Evolutionary conservation across 371 early-diverging fungal species (phyloP).

Genomic region (Mortierella sp.): DNA sequence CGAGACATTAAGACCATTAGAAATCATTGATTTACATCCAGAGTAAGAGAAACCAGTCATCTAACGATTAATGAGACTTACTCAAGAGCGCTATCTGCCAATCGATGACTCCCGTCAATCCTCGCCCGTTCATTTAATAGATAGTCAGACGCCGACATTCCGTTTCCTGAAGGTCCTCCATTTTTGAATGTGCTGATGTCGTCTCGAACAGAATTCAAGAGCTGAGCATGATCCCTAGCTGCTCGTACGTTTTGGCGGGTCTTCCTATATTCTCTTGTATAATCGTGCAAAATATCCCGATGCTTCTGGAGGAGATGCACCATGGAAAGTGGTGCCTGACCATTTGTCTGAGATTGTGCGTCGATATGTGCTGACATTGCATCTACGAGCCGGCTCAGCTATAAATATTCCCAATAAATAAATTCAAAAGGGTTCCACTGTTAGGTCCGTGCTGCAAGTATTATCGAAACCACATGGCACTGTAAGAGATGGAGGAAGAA

Average conservation of each 20-base stretch:
- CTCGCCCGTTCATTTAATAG: conserved; percentile 43
- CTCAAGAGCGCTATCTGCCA: conserved; percentile 56
- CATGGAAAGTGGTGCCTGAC: conserved; percentile 37
- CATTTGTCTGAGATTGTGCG: conserved; percentile 32
- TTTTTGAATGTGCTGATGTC: conserved; percentile 48
- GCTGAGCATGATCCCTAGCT: conserved; percentile 49
- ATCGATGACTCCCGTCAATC: conserved; percentile 53
- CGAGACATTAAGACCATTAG: background rate
- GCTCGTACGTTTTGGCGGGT: conserved; percentile 53
- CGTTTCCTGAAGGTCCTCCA: conserved; percentile 23
- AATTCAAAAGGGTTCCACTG: background rate
- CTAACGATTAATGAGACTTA: conserved; percentile 23
- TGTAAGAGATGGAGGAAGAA: background rate
- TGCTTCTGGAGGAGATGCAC: conserved; percentile 40
- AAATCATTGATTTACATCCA: background rate
- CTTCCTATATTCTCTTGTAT: conserved; percentile 52
- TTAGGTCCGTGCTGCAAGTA: background rate
- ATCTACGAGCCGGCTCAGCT: conserved; percentile 43
- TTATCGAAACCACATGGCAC: background rate
- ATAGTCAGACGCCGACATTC: conserved; percentile 46
- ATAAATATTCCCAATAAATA: background rate
- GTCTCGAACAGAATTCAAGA: conserved; percentile 47
- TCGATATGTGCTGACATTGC: conserved; percentile 52
- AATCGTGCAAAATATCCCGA: conserved; percentile 47
- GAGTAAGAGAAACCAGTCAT: too few species aligned